A percentile compares a stretch with the other conserved stretches of the same genome.
phyloP scores from a whole-genome alignment of 495 filamentous ascomycete genomes.

The Podospora fimiseda region DNA sequence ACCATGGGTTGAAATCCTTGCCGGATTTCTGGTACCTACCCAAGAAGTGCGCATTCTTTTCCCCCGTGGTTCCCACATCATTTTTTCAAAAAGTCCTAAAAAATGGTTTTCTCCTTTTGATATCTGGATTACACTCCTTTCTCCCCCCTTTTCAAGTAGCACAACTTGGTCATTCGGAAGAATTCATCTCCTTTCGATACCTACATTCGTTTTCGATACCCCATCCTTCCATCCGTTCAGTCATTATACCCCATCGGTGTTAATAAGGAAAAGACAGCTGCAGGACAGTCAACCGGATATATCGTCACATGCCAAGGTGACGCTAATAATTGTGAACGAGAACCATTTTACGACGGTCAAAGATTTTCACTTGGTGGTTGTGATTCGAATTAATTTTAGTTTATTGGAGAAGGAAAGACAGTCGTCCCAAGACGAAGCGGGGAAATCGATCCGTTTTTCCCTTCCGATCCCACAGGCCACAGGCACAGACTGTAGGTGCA shows the following conservation, averaged over 20 bases:
- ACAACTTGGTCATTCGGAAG: too few relatives aligned
- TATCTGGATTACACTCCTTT: conserved; percentile 8
- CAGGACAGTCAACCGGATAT: conserved; percentile 9
- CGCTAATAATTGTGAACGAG: conserved; percentile 16
- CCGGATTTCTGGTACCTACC: not conserved
- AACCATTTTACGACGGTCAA: conserved; percentile 11
- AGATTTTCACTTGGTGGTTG: conserved; percentile 13
- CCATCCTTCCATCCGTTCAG: too few relatives aligned
- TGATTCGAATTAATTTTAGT: conserved; percentile 11
- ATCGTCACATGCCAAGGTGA: conserved; percentile 26
- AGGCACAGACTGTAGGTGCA: too few relatives aligned
- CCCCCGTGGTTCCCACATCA: not conserved
- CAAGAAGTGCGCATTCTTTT: not conserved
- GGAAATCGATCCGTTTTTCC: conserved; percentile 18
- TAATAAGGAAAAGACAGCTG: too few relatives aligned
- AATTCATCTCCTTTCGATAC: too few relatives aligned
- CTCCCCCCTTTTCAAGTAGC: too few relatives aligned
- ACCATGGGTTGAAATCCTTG: conserved; percentile 1
- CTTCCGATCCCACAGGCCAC: conserved; percentile 5
- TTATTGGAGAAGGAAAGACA: conserved; percentile 1
- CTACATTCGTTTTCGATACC: too few relatives aligned
- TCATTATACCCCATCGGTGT: too few relatives aligned
- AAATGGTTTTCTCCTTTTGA: conserved; percentile 4
- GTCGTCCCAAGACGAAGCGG: conserved; percentile 10
- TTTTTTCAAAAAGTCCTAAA: too few relatives aligned